phyloP scores from a whole-genome alignment of 352 stramenopile species.

The Hyaloperonospora brassicae region DNA sequence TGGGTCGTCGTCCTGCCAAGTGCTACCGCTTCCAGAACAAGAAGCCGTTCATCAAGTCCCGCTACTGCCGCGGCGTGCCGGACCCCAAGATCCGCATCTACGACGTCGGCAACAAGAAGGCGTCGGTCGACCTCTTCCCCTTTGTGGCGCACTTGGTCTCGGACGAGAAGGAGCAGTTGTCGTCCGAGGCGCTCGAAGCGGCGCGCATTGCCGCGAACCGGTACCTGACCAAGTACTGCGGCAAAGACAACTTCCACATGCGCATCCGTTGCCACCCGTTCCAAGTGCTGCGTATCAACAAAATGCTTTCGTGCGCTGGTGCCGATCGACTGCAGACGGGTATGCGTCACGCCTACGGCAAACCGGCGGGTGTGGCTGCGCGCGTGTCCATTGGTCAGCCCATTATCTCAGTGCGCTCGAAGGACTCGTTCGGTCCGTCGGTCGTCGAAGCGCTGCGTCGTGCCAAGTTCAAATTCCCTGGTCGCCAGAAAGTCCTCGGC shows the following conservation, averaged over 20 bases:
- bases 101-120: constrained; percentile 98
- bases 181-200: constrained; percentile 96
- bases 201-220: constrained; percentile 99
- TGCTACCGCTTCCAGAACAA: constrained; percentile 99
- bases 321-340: constrained; percentile 96
- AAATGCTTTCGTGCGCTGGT: constrained; percentile 99
- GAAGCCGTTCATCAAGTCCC: constrained; percentile 99
- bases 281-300: constrained; percentile 99
- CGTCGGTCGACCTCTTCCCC: constrained; percentile 96
- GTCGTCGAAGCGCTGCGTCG: constrained; percentile 97
- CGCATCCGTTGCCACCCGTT: constrained; percentile 98
- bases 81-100: constrained; percentile 98
- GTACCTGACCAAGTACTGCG: constrained; percentile 96
- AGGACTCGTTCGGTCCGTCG: constrained; percentile 90
- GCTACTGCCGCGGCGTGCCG: constrained; percentile 99
- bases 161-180: constrained; percentile 92
- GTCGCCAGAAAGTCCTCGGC: constrained; percentile 99
- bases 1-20: constrained; percentile 87
- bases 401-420: constrained; percentile 95
- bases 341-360: constrained; percentile 99
- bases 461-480: constrained; percentile 99
- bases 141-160: constrained; percentile 96
- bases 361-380: constrained; percentile 95
- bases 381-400: constrained; percentile 98
- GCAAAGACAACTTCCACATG: constrained; percentile 99